Evolutionary conservation across 2,329 filamentous ascomycete genomes (phyloP).

Genomic region (Fusarium haematococcum): DNA sequence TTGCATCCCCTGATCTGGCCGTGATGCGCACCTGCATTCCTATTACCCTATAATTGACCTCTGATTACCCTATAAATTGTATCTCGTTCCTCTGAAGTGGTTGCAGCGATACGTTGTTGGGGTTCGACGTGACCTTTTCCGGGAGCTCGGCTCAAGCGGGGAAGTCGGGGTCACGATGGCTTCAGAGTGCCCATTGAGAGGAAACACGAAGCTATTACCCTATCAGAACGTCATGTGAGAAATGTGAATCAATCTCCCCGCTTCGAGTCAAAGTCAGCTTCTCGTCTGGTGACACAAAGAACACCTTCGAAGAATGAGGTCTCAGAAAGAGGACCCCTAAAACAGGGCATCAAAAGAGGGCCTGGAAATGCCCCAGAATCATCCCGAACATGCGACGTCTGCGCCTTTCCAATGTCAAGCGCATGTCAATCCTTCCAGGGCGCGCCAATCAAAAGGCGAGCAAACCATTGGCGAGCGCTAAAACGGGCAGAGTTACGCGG

Average conservation of each 20-base stretch:
- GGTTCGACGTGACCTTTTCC: neutral
- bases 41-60: conserved; percentile 20
- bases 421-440: conserved; percentile 3
- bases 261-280: neutral
- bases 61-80: conserved; percentile 5
- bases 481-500: neutral
- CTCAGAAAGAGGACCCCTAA: neutral
- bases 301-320: neutral
- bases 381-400: neutral
- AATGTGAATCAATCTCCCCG: neutral
- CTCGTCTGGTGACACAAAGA: neutral
- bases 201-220: neutral
- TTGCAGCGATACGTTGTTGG: neutral
- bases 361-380: conserved; percentile 1
- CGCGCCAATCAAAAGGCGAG: neutral
- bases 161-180: neutral
- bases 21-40: conserved; percentile 1
- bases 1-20: neutral
- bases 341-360: neutral
- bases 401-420: conserved; percentile 11
- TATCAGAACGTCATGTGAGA: conserved; percentile 3
- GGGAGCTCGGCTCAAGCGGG: neutral
- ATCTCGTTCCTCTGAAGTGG: neutral
- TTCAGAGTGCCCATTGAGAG: neutral
- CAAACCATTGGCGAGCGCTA: neutral